These are phyloP conservation scores for Hypomyces rosellus DNA, from an alignment of 2,329 filamentous ascomycete species.

Conservation along the genomic window DNA sequence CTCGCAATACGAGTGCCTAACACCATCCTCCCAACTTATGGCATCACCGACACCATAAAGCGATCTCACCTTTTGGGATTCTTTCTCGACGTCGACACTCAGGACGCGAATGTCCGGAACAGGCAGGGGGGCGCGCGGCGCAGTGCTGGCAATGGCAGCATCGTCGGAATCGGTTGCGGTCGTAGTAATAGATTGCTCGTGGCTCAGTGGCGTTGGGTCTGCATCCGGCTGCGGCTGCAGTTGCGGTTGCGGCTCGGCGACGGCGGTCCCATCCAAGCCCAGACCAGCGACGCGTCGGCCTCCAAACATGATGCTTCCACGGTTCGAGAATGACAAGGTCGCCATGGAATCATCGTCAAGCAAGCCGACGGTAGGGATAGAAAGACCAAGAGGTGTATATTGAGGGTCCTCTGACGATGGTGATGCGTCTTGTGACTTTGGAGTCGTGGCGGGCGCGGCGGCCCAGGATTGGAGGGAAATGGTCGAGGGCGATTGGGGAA, in stretches of 20 bases:
- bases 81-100: constrained; percentile 51
- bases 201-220: constrained; percentile 3
- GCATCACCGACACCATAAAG: constrained; percentile 54
- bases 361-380: constrained; percentile 50
- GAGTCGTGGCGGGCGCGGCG: constrained; percentile 13
- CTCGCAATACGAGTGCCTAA: constrained; percentile 41
- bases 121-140: constrained; percentile 10
- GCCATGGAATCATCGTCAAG: constrained; percentile 53
- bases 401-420: constrained; percentile 25
- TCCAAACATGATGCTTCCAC: constrained; percentile 57
- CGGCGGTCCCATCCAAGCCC: constrained; percentile 11
- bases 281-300: constrained; percentile 30
- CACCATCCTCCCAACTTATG: constrained; percentile 48
- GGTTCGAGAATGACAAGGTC: constrained; percentile 54
- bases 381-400: constrained; percentile 48
- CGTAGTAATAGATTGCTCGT: constrained; percentile 5
- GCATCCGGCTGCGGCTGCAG: constrained; percentile 7
- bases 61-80: constrained; percentile 62
- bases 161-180: constrained; percentile 6
- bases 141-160: not conserved
- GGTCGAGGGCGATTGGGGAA: constrained; percentile 2
- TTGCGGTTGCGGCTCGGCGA: constrained; percentile 12
- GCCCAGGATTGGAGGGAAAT: constrained; percentile 5
- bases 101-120: constrained; percentile 47
- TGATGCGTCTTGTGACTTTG: constrained; percentile 17